A percentile compares a stretch with the other conserved stretches of the same genome.
These are phyloP conservation scores for Quercus variabilis DNA, from an alignment of 306 rosid genomes.

Conservation along the genomic window DNA sequence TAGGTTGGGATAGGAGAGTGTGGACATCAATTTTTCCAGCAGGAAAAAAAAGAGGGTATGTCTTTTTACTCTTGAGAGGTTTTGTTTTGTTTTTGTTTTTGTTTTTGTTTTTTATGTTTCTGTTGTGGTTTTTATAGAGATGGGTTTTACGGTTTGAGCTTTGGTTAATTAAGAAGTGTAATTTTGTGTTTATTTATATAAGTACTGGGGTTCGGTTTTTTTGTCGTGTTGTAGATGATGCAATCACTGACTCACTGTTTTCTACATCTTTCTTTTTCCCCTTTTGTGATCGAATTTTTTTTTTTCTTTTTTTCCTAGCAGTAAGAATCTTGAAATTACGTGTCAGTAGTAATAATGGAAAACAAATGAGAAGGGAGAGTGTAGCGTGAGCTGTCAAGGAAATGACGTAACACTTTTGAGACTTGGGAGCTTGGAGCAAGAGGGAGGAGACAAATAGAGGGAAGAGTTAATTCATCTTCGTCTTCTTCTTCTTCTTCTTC, in stretches of 20 bases:
- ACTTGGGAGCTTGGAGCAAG: no score
- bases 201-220: not conserved
- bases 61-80: conserved; percentile 38
- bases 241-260: not conserved
- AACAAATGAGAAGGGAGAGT: not conserved
- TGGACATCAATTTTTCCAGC: conserved; percentile 70
- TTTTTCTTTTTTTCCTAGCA: not conserved
- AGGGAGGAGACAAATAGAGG: no score
- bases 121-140: not conserved
- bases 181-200: no score
- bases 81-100: not conserved
- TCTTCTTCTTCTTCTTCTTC: no score
- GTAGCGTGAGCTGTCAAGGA: not conserved
- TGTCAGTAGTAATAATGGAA: not conserved
- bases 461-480: no score
- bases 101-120: not conserved
- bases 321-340: not conserved
- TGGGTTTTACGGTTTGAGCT: no score
- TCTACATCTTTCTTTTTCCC: not conserved
- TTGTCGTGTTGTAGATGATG: not conserved
- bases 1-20: conserved; percentile 29
- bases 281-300: not conserved
- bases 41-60: conserved; percentile 23
- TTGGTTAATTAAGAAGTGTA: no score
- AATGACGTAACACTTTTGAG: not conserved